Conservation (phyloP, 2,329 filamentous ascomycete genomes). For the Aspergillus sp. region DNA sequence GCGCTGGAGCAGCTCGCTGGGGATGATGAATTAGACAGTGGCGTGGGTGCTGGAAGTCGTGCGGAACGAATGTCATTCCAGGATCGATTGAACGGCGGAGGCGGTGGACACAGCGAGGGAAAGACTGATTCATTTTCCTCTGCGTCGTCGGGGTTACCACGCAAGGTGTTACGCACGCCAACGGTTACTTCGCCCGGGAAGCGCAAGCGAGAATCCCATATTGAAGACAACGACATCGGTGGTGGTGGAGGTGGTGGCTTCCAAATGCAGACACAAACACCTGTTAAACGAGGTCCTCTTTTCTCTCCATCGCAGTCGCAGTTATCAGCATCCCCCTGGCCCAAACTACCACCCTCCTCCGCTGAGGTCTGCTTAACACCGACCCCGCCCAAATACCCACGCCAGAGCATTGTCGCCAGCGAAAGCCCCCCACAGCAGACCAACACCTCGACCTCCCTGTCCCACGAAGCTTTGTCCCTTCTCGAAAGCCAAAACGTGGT, state of each 20-base stretch:
- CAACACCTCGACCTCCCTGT: slow-evolving; percentile 1
- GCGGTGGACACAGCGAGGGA: slow-evolving; percentile 7
- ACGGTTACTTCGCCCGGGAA: slow-evolving; percentile 30
- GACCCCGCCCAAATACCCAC: not conserved
- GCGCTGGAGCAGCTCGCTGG: slow-evolving; percentile 15
- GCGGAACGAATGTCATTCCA: slow-evolving; percentile 14
- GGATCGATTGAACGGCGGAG: slow-evolving; percentile 12
- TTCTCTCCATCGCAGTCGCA: not conserved
- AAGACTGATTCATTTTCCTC: too few species aligned
- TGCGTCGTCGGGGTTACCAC: slow-evolving; percentile 18
- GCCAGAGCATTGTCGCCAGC: not conserved
- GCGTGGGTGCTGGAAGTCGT: slow-evolving; percentile 22
- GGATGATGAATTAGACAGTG: slow-evolving; percentile 29
- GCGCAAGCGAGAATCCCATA: slow-evolving; percentile 22
- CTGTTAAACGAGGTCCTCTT: not conserved
- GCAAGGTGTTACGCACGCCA: slow-evolving; percentile 29
- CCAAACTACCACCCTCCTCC: not conserved
- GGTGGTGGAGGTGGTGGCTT: not conserved
- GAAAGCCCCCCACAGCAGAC: not conserved
- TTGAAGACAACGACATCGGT: slow-evolving; percentile 5
- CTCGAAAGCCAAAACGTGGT: slow-evolving; percentile 28
- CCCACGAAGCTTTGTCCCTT: slow-evolving; percentile 19
- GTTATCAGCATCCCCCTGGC: not conserved
- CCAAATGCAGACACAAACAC: not conserved
- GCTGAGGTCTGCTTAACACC: not conserved